These are phyloP conservation scores for Daldinia vernicosa DNA, from an alignment of 495 filamentous ascomycete genomes.

Conservation along the genomic window DNA sequence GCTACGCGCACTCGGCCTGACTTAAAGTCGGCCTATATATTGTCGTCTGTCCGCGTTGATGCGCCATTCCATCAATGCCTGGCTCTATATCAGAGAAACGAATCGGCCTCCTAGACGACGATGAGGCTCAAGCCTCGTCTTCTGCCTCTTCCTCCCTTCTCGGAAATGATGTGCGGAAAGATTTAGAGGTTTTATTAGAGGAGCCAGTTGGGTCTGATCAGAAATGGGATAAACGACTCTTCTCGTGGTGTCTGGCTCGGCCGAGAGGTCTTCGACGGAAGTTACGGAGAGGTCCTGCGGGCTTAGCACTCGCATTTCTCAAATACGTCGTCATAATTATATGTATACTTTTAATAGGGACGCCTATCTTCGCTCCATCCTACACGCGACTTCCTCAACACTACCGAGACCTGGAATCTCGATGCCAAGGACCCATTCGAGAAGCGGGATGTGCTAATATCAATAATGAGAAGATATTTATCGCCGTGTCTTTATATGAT, in stretches of 20 bases:
- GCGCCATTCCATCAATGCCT: slow-evolving; percentile 33
- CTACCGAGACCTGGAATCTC: slow-evolving; percentile 52
- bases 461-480: slow-evolving; percentile 73
- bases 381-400: slow-evolving; percentile 61
- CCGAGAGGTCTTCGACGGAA: slow-evolving; percentile 32
- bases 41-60: slow-evolving; percentile 15
- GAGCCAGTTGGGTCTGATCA: slow-evolving; percentile 14
- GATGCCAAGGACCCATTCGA: slow-evolving; percentile 36
- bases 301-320: slow-evolving; percentile 11
- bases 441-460: slow-evolving; percentile 68
- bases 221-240: slow-evolving; percentile 18
- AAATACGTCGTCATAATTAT: slow-evolving; percentile 24
- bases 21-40: slow-evolving; percentile 4
- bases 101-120: slow-evolving; percentile 31
- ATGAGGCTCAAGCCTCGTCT: slow-evolving; percentile 29
- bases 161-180: slow-evolving; percentile 21
- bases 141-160: slow-evolving; percentile 34
- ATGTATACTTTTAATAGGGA: slow-evolving; percentile 52
- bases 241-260: slow-evolving; percentile 31
- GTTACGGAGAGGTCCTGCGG: slow-evolving; percentile 25
- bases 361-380: slow-evolving; percentile 65
- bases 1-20: slow-evolving; percentile 13
- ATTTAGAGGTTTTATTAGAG: slow-evolving; percentile 12
- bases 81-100: slow-evolving; percentile 32
- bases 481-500: slow-evolving; percentile 79